A percentile compares a stretch with the other conserved stretches of the same genome.
Evolutionary conservation across 1,139 yeast genomes (phyloP).

Genomic region (Lodderomyces parapsilosis): DNA sequence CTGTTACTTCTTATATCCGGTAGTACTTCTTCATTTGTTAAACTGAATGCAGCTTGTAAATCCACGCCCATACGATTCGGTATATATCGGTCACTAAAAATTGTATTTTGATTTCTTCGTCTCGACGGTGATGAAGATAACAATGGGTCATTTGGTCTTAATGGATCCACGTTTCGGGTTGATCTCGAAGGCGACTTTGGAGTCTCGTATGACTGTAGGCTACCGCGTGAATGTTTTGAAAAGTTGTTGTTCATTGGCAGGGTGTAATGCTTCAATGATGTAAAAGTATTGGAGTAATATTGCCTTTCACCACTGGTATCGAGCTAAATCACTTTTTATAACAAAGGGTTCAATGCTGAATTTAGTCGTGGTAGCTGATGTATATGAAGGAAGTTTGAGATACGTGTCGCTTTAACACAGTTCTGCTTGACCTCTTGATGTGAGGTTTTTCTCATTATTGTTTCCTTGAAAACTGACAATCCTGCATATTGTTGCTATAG

Average conservation of each 20-base stretch:
- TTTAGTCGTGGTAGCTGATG: background rate
- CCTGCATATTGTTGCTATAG: background rate
- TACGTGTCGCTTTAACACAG: background rate
- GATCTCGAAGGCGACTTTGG: constrained; percentile 44
- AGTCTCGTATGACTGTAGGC: constrained; percentile 26
- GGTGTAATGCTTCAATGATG: background rate
- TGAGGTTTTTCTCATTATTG: background rate
- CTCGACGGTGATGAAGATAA: constrained; percentile 43
- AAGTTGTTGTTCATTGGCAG: background rate
- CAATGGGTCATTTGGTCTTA: constrained; percentile 23
- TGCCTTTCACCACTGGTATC: no score
- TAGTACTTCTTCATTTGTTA: constrained; percentile 48
- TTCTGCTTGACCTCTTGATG: background rate
- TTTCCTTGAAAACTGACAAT: background rate
- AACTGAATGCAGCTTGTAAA: constrained; percentile 81
- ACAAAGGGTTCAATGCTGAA: background rate
- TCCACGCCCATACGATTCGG: constrained; percentile 86
- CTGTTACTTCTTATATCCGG: constrained; percentile 34
- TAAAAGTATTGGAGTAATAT: no score
- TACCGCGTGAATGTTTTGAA: constrained; percentile 1
- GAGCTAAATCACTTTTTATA: background rate
- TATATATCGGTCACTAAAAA: constrained; percentile 80
- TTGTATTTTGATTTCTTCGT: constrained; percentile 37
- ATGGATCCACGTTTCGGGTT: constrained; percentile 35
- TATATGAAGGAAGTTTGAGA: background rate